Percentiles rank a stretch among this genome's conserved stretches.
phyloP scores from a whole-genome alignment of 306 rosid species.

The Cicer judaicum region DNA sequence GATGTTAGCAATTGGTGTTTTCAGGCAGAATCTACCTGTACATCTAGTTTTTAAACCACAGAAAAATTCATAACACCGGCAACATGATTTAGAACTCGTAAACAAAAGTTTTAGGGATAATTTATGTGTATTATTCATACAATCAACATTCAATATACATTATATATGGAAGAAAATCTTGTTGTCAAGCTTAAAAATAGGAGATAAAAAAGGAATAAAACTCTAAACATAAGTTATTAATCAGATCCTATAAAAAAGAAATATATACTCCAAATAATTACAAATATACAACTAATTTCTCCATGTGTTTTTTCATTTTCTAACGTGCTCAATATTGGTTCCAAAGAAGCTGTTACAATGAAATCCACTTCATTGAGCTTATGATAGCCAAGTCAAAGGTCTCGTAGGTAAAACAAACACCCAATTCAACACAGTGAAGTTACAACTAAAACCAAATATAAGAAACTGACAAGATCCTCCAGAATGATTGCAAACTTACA shows the following conservation, averaged over 20 bases:
- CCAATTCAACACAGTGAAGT: constrained; percentile 23
- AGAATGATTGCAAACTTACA: constrained; percentile 18
- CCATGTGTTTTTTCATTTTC: background rate
- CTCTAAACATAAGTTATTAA: background rate
- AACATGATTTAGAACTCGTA: too few relatives aligned
- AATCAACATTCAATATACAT: too few relatives aligned
- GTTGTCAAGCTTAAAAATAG: background rate
- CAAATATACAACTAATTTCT: background rate
- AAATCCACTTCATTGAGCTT: too few relatives aligned
- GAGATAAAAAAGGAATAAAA: background rate
- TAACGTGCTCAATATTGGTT: too few relatives aligned
- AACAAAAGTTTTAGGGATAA: background rate
- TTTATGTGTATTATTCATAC: background rate
- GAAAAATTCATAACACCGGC: too few relatives aligned
- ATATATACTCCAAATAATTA: background rate
- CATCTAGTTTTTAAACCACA: too few relatives aligned
- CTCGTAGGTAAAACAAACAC: constrained; percentile 43
- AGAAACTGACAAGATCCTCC: too few relatives aligned
- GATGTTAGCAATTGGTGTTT: too few relatives aligned
- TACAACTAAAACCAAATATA: constrained; percentile 4
- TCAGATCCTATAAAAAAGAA: background rate
- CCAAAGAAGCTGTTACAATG: too few relatives aligned
- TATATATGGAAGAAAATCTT: background rate
- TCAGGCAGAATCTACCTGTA: too few relatives aligned
- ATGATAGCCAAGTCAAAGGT: constrained; percentile 87